These are phyloP conservation scores for Sonneratia alba DNA, from an alignment of 345 rosid species.

Conservation along the genomic window DNA sequence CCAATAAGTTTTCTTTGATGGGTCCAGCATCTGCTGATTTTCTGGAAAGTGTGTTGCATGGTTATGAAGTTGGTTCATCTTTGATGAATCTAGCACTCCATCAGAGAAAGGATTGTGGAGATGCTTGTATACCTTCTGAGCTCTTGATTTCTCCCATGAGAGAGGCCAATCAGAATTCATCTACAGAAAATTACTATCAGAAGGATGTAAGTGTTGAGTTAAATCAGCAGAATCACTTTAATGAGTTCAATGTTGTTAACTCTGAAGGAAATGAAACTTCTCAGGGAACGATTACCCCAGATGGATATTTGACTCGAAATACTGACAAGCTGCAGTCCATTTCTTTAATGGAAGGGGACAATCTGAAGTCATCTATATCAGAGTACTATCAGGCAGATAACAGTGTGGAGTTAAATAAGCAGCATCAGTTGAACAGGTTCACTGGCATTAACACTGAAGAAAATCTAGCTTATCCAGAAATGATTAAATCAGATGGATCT, in stretches of 20 bases:
- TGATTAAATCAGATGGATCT: constrained; percentile 10
- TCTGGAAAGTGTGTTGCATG: neutral
- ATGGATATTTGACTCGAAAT: constrained; percentile 10
- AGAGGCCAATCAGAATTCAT: constrained; percentile 20
- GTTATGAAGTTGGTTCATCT: constrained; percentile 15
- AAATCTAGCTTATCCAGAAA: constrained; percentile 15
- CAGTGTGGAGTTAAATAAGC: constrained; percentile 21
- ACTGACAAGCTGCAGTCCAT: neutral
- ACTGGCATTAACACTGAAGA: constrained; percentile 15
- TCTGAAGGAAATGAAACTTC: constrained; percentile 19
- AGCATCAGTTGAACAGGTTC: constrained; percentile 15
- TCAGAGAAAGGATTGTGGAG: constrained; percentile 10
- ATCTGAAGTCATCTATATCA: constrained; percentile 21
- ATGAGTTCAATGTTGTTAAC: constrained; percentile 9
- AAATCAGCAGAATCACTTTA: constrained; percentile 22
- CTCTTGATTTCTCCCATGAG: constrained; percentile 27
- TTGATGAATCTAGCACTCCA: constrained; percentile 13
- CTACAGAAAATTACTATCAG: constrained; percentile 19
- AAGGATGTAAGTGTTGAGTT: constrained; percentile 16
- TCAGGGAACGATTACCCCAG: constrained; percentile 7
- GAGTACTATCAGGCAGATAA: constrained; percentile 13
- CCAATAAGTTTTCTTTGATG: neutral
- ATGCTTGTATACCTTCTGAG: constrained; percentile 15
- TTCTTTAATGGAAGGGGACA: constrained; percentile 19
- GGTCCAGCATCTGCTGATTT: neutral